A percentile compares a stretch with the other conserved stretches of the same genome.
These are phyloP conservation scores for Mangifera indica DNA, from an alignment of 345 rosid species.

Conservation along the genomic window DNA sequence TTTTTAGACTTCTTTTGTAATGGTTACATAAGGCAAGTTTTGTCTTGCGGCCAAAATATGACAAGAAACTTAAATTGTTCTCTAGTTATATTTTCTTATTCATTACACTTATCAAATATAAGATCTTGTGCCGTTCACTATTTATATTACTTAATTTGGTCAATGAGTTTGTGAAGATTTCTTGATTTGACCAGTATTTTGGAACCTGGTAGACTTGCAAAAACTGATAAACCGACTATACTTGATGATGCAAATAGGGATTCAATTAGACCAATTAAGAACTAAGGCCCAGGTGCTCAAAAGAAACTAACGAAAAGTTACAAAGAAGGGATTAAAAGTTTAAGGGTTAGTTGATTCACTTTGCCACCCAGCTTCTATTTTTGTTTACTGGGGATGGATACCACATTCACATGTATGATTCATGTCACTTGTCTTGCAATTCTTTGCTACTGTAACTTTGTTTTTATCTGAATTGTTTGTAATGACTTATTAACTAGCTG, in stretches of 20 bases:
- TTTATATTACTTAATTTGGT: background rate
- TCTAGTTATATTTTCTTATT: no score
- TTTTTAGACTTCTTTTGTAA: no score
- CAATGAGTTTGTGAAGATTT: slow-evolving; percentile 48
- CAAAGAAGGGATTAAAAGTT: slow-evolving; percentile 68
- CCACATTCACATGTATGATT: background rate
- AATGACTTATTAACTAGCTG: background rate
- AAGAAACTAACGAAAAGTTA: slow-evolving; percentile 73
- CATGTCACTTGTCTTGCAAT: background rate
- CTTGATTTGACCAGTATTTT: slow-evolving; percentile 68
- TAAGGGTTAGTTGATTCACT: slow-evolving; percentile 53
- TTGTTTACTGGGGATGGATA: background rate
- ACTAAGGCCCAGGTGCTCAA: slow-evolving; percentile 70
- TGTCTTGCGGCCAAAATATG: no score
- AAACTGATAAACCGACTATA: slow-evolving; percentile 83
- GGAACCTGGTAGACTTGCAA: slow-evolving; percentile 78
- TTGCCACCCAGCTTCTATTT: background rate
- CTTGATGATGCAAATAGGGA: slow-evolving; percentile 79
- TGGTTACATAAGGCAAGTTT: no score
- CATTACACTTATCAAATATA: no score
- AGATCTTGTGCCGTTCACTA: no score
- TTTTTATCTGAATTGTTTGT: slow-evolving; percentile 1
- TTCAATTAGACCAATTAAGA: slow-evolving; percentile 70
- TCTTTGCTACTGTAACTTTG: background rate
- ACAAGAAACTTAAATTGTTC: no score